Evolutionary conservation across 2,329 filamentous ascomycete species (phyloP).

Genomic region (Pseudocercospora eumusae): DNA sequence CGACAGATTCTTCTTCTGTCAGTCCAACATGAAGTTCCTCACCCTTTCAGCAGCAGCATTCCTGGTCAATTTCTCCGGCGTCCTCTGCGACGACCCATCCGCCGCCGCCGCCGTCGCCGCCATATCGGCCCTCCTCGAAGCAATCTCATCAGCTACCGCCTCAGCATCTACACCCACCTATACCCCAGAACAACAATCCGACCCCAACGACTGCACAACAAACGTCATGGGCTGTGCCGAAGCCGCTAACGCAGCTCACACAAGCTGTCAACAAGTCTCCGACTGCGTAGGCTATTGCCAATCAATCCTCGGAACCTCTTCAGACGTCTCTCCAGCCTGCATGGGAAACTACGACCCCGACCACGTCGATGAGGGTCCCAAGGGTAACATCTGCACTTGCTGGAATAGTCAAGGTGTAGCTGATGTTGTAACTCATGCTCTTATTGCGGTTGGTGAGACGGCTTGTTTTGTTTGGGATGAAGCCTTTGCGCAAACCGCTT

Average conservation of each 20-base stretch:
- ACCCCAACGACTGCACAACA: not conserved
- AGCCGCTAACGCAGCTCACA: not conserved
- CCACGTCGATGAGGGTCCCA: no score
- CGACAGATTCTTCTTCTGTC: no score
- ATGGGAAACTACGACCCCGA: not conserved
- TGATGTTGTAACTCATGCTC: not conserved
- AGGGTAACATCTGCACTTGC: not conserved
- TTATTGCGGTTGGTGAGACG: not conserved
- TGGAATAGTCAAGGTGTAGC: not conserved
- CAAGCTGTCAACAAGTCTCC: not conserved
- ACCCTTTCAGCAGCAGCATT: not conserved
- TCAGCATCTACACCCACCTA: not conserved
- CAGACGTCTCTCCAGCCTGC: not conserved
- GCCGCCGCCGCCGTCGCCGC: not conserved
- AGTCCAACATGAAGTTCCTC: not conserved
- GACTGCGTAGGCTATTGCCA: not conserved
- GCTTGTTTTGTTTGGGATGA: conserved; percentile 1
- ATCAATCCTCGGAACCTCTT: not conserved
- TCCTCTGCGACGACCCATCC: not conserved
- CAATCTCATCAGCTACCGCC: not conserved
- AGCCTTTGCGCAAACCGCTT: not conserved
- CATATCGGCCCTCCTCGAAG: not conserved
- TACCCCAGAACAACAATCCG: not conserved
- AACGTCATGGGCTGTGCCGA: conserved; percentile 1
- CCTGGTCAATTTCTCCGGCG: not conserved